These are phyloP conservation scores for Salix suchowensis DNA, from an alignment of 345 rosid species.

Conservation along the genomic window DNA sequence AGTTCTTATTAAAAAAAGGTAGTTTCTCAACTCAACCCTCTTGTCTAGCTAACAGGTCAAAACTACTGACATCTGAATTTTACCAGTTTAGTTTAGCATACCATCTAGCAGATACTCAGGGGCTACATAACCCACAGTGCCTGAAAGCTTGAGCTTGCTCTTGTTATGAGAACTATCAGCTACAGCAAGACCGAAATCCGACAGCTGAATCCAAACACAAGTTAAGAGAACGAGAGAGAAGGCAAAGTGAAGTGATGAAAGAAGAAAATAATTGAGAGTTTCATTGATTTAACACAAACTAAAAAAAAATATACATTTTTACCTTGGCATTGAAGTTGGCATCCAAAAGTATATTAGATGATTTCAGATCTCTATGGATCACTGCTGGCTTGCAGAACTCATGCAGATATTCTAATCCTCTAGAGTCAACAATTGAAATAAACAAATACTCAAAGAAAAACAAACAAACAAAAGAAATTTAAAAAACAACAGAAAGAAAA, in stretches of 20 bases:
- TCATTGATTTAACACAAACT: not conserved
- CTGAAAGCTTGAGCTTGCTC: slow-evolving; percentile 79
- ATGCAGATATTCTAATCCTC: slow-evolving; percentile 94
- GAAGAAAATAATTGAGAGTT: not conserved
- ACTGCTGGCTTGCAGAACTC: slow-evolving; percentile 84
- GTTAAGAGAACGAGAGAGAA: not conserved
- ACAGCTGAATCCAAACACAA: slow-evolving; percentile 49
- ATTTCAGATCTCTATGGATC: slow-evolving; percentile 97
- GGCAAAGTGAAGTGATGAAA: not conserved
- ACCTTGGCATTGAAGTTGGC: slow-evolving; percentile 93
- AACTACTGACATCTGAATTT: not conserved
- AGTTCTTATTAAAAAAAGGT: not conserved
- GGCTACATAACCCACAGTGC: slow-evolving; percentile 92
- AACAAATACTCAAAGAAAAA: not conserved
- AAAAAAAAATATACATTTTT: slow-evolving; percentile 8
- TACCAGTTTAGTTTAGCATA: slow-evolving; percentile 25
- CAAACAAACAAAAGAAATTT: not conserved
- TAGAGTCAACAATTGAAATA: slow-evolving; percentile 35
- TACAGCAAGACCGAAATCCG: slow-evolving; percentile 97
- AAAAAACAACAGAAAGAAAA: slow-evolving; percentile 3
- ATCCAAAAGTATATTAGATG: slow-evolving; percentile 89
- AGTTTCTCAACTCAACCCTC: not conserved
- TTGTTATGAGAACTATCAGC: slow-evolving; percentile 58
- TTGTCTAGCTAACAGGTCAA: not conserved
- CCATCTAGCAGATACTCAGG: slow-evolving; percentile 93